Conservation (phyloP, 768 basidiomycete genomes). For the Trametes cingulata region DNA sequence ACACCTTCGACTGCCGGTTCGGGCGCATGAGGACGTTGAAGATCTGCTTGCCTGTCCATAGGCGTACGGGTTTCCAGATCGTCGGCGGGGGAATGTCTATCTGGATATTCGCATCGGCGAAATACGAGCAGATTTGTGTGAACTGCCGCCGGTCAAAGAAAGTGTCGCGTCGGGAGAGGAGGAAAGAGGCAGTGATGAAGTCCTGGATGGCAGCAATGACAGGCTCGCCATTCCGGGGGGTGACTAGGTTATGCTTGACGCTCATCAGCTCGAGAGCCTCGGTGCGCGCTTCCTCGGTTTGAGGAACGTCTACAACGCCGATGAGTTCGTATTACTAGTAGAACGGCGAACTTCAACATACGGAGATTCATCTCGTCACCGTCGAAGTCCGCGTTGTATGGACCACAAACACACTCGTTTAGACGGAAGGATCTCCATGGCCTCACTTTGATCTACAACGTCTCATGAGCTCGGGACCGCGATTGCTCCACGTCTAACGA, state of each 20-base stretch:
- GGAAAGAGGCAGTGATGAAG: conserved; percentile 98
- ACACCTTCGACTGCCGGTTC: conserved; percentile 75
- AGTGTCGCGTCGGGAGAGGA: conserved; percentile 88
- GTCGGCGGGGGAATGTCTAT: conserved; percentile 96
- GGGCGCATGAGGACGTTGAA: conserved; percentile 97
- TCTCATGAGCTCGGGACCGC: not conserved
- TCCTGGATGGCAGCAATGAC: conserved; percentile 99
- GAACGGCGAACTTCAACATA: conserved; percentile 42
- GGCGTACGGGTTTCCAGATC: conserved; percentile 86
- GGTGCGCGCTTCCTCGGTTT: conserved; percentile 97
- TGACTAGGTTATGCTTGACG: conserved; percentile 95
- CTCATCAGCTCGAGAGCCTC: conserved; percentile 98
- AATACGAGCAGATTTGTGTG: conserved; percentile 94
- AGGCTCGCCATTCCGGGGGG: conserved; percentile 96
- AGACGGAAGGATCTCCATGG: conserved; percentile 97
- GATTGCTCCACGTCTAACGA: not conserved
- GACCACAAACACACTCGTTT: conserved; percentile 99
- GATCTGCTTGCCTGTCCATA: conserved; percentile 99
- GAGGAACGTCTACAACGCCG: conserved; percentile 80
- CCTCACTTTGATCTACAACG: conserved; percentile 75
- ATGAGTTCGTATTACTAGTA: not conserved
- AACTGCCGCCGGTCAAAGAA: conserved; percentile 95
- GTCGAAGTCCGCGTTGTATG: conserved; percentile 99
- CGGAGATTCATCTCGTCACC: conserved; percentile 99
- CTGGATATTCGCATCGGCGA: conserved; percentile 86